Evolutionary conservation across 441 rosid species (phyloP).

Genomic region (Pelargonium citronellum): DNA sequence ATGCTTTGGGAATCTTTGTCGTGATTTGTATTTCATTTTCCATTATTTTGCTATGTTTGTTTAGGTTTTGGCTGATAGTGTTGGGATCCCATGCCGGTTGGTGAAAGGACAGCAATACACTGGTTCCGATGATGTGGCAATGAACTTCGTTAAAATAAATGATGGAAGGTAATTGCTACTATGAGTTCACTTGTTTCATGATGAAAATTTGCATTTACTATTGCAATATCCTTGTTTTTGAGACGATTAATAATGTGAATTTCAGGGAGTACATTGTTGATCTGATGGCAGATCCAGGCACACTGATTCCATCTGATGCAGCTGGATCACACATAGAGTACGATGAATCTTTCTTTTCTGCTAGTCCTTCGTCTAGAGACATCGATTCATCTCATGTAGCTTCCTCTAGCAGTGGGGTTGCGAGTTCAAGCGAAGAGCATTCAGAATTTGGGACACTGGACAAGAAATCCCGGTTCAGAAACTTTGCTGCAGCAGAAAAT

Average conservation of each 20-base stretch:
- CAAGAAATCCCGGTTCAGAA: conserved; percentile 36
- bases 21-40: conserved; percentile 7
- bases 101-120: conserved; percentile 89
- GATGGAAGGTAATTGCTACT: conserved; percentile 75
- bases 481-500: conserved; percentile 28
- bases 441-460: conserved; percentile 41
- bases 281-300: conserved; percentile 96
- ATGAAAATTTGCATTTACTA: conserved; percentile 5
- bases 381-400: conserved; percentile 47
- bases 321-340: conserved; percentile 60
- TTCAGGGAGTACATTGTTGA: conserved; percentile 98
- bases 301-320: conserved; percentile 88
- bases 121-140: conserved; percentile 84
- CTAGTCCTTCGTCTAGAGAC: conserved; percentile 57
- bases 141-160: conserved; percentile 82
- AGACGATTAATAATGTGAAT: conserved; percentile 31
- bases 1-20: neutral
- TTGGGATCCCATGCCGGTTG: conserved; percentile 80
- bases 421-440: conserved; percentile 52
- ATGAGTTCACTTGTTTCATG: conserved; percentile 7
- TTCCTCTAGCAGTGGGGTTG: conserved; percentile 66
- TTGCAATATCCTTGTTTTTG: conserved; percentile 10
- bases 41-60: conserved; percentile 18
- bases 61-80: conserved; percentile 84
- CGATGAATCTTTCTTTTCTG: conserved; percentile 50